Evolutionary conservation across 106 monocot genomes (phyloP).

Genomic region (Amphibolis antarctica): DNA sequence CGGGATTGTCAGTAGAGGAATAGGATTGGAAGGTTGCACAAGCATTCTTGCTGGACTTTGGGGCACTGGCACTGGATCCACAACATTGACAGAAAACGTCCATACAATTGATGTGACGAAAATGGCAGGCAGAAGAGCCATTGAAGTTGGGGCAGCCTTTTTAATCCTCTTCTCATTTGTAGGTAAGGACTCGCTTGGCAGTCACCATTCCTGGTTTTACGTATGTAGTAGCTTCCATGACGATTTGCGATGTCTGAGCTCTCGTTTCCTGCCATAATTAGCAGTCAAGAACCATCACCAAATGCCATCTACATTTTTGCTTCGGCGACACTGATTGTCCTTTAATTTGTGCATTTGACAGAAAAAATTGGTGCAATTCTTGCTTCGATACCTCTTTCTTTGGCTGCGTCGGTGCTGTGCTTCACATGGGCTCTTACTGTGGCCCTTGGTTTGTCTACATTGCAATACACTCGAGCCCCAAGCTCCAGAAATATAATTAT

Average conservation of each 20-base stretch:
- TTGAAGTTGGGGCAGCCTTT: constrained; percentile 64
- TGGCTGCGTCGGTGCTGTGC: constrained; percentile 90
- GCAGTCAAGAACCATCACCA: too few species aligned
- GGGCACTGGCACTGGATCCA: constrained; percentile 91
- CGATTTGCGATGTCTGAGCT: too few species aligned
- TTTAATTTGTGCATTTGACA: constrained; percentile 14
- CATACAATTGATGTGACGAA: constrained; percentile 79
- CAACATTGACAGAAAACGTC: constrained; percentile 88
- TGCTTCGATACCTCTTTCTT: constrained; percentile 81
- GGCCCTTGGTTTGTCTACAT: constrained; percentile 77
- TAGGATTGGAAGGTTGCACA: constrained; percentile 85
- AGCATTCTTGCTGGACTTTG: constrained; percentile 91
- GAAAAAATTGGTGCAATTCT: constrained; percentile 92
- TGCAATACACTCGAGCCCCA: constrained; percentile 77
- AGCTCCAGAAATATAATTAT: constrained; percentile 87
- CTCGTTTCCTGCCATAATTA: too few species aligned
- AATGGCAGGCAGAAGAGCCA: constrained; percentile 70
- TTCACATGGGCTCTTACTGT: constrained; percentile 87
- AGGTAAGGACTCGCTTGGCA: constrained; percentile 31
- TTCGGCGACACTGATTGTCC: too few species aligned
- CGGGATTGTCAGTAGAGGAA: constrained; percentile 85
- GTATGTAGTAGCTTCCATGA: too few species aligned
- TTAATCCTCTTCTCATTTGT: constrained; percentile 84
- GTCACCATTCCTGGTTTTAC: too few species aligned
- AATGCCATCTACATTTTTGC: too few species aligned